phyloP scores from a whole-genome alignment of 2,329 filamentous ascomycete species.

The Alternaria sp. region DNA sequence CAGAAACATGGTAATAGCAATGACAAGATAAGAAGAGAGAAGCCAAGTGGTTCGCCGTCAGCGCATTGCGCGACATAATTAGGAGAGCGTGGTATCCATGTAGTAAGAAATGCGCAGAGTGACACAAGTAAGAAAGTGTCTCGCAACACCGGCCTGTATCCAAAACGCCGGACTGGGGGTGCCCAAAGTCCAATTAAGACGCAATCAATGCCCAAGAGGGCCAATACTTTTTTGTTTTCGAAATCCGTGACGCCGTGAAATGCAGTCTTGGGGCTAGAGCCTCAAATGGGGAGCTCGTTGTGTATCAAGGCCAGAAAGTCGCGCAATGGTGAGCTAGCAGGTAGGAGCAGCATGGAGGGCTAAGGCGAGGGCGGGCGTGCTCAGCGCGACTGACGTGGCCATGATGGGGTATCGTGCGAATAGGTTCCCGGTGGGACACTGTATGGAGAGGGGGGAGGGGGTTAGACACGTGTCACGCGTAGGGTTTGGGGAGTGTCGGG shows the following conservation, averaged over 20 bases:
- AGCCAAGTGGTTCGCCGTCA: slow-evolving; percentile 20
- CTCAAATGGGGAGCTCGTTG: slow-evolving; percentile 27
- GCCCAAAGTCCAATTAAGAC: slow-evolving; percentile 37
- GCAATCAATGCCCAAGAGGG: slow-evolving; percentile 49
- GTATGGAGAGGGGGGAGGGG: slow-evolving; percentile 25
- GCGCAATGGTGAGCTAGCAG: slow-evolving; percentile 32
- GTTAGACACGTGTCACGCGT: slow-evolving; percentile 43
- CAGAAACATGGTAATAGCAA: slow-evolving; percentile 33
- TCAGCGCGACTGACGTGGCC: slow-evolving; percentile 40
- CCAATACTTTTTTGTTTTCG: slow-evolving; percentile 47
- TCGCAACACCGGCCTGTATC: slow-evolving; percentile 49
- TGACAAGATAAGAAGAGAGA: slow-evolving; percentile 32
- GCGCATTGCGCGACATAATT: slow-evolving; percentile 33
- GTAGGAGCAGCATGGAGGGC: slow-evolving; percentile 38
- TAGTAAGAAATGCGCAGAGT: slow-evolving; percentile 23
- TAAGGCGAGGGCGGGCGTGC: slow-evolving; percentile 36
- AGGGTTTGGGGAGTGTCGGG: slow-evolving; percentile 19
- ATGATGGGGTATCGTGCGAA: slow-evolving; percentile 48
- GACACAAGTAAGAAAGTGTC: slow-evolving; percentile 46
- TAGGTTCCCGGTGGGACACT: slow-evolving; percentile 44
- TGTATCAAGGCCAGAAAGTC: slow-evolving; percentile 33
- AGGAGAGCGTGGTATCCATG: slow-evolving; percentile 33
- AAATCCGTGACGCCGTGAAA: slow-evolving; percentile 53
- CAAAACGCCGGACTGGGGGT: slow-evolving; percentile 51
- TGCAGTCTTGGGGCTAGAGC: slow-evolving; percentile 47